These are phyloP conservation scores for Mycena capillaripes DNA, from an alignment of 768 basidiomycete genomes.

Conservation along the genomic window DNA sequence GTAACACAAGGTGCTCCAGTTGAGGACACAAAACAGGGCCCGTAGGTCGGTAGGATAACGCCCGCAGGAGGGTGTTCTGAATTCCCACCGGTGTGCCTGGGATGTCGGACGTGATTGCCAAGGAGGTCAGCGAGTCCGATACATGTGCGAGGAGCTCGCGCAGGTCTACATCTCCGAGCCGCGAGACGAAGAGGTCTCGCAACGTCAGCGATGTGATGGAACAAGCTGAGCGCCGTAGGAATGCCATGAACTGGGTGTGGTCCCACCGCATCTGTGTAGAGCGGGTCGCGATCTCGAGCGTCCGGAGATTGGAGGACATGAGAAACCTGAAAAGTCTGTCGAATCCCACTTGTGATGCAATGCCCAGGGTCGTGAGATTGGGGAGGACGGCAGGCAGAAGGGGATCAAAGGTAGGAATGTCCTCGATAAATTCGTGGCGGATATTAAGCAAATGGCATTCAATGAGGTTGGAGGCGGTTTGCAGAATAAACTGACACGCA, in stretches of 20 bases:
- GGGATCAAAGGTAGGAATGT: slow-evolving; percentile 16
- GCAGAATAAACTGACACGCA: slow-evolving; percentile 23
- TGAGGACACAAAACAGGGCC: slow-evolving; percentile 22
- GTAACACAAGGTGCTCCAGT: slow-evolving; percentile 24
- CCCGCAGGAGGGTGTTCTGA: slow-evolving; percentile 9
- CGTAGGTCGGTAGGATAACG: slow-evolving; percentile 6
- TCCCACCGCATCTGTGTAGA: slow-evolving; percentile 31
- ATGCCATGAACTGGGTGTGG: slow-evolving; percentile 28
- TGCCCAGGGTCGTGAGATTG: slow-evolving; percentile 9
- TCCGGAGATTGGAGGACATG: slow-evolving; percentile 10
- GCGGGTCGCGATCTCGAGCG: slow-evolving; percentile 29
- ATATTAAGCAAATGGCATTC: slow-evolving; percentile 30
- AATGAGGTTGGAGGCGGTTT: slow-evolving; percentile 22
- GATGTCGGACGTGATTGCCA: slow-evolving; percentile 32
- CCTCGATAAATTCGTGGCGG: slow-evolving; percentile 11
- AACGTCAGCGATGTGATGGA: slow-evolving; percentile 24
- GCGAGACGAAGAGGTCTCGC: slow-evolving; percentile 31
- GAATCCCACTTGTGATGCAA: slow-evolving; percentile 27
- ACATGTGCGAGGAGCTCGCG: slow-evolving; percentile 17
- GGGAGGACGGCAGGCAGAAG: slow-evolving; percentile 1
- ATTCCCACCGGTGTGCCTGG: slow-evolving; percentile 31
- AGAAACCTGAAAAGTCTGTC: slow-evolving; percentile 21
- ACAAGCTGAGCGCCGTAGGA: slow-evolving; percentile 28
- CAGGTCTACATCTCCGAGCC: slow-evolving; percentile 6
- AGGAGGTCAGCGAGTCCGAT: slow-evolving; percentile 17